Conservation (phyloP, 192 early-diverging fungal species). For the Rhizophlyctis rosea region DNA sequence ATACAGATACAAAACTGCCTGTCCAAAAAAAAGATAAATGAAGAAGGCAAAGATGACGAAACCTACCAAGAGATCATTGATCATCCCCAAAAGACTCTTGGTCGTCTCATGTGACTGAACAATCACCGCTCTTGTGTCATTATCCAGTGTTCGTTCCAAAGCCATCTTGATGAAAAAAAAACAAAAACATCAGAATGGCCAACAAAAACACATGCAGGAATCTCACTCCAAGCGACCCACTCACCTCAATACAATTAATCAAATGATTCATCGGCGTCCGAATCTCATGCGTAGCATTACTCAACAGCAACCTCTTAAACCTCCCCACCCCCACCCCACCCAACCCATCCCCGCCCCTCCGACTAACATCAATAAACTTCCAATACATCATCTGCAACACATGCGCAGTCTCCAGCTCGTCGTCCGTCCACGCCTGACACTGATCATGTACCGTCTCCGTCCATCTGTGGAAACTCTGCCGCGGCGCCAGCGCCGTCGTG, state of each 20-base stretch:
- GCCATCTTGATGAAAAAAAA: background rate
- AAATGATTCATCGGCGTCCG: background rate
- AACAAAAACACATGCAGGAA: too few species aligned
- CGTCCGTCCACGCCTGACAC: background rate
- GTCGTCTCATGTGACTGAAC: background rate
- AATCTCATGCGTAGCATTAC: conserved; percentile 2
- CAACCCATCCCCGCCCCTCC: background rate
- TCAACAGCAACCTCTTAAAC: background rate
- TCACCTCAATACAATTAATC: background rate
- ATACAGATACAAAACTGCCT: too few species aligned
- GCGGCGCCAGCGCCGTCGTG: background rate
- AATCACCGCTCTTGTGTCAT: background rate
- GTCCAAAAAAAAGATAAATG: background rate
- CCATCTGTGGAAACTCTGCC: background rate
- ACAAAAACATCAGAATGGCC: too few species aligned
- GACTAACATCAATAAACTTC: background rate
- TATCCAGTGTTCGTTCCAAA: background rate
- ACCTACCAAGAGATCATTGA: background rate
- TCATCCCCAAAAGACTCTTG: background rate
- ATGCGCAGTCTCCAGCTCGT: background rate
- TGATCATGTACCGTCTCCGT: background rate
- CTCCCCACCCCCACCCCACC: background rate
- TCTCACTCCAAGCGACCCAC: too few species aligned
- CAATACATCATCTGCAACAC: conserved; percentile 2
- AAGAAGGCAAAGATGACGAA: too few species aligned